These are phyloP conservation scores for Sporisorium exsertum DNA, from an alignment of 1,284 basidiomycete species.

Conservation along the genomic window DNA sequence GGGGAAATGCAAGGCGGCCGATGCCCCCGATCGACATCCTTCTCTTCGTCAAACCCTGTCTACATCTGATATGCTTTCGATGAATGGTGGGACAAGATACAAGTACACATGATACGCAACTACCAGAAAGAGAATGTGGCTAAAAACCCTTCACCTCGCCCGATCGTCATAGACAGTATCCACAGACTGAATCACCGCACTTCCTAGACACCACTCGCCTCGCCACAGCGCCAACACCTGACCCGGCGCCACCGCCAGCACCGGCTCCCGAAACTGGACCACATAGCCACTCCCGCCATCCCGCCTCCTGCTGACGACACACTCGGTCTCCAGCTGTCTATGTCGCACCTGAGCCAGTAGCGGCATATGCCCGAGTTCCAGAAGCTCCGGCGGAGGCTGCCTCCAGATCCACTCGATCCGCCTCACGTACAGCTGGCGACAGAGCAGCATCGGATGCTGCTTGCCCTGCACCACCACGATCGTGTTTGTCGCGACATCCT, in stretches of 20 bases:
- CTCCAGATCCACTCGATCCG: slow-evolving; percentile 46
- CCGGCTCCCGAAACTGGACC: slow-evolving; percentile 74
- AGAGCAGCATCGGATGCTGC: slow-evolving; percentile 79
- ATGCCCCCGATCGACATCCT: neutral
- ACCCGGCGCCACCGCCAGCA: slow-evolving; percentile 81
- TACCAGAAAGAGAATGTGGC: no score
- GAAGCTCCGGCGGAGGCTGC: slow-evolving; percentile 42
- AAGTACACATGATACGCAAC: slow-evolving; percentile 1
- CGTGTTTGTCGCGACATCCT: slow-evolving; percentile 76
- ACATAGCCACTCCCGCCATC: slow-evolving; percentile 19
- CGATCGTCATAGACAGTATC: slow-evolving; percentile 45
- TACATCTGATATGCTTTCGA: neutral
- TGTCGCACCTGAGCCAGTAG: slow-evolving; percentile 82
- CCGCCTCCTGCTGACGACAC: slow-evolving; percentile 67
- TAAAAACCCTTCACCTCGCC: neutral
- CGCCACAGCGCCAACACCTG: slow-evolving; percentile 83
- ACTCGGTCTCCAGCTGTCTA: slow-evolving; percentile 75
- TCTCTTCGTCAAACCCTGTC: neutral
- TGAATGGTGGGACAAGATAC: neutral
- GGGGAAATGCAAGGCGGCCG: neutral
- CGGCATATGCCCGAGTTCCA: slow-evolving; percentile 73
- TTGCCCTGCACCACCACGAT: slow-evolving; percentile 81
- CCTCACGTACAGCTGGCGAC: slow-evolving; percentile 29
- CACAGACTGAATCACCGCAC: slow-evolving; percentile 75
- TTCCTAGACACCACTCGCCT: slow-evolving; percentile 83